Evolutionary conservation across 345 rosid genomes (phyloP).

Genomic region (Noccaea bulbosa): DNA sequence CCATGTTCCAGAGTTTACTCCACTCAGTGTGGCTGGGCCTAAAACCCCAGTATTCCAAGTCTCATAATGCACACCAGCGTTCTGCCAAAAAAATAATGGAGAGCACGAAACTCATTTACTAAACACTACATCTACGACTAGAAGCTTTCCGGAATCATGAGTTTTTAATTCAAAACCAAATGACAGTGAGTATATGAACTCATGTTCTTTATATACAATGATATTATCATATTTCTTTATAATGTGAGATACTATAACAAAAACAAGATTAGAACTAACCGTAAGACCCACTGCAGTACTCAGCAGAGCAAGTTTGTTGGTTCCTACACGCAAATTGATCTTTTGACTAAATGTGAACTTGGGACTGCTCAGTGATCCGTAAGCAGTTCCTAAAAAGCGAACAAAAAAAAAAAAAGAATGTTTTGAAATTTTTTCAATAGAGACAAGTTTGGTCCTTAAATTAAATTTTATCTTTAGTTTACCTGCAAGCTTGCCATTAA

Average conservation of each 20-base stretch:
- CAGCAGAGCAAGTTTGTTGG: constrained; percentile 72
- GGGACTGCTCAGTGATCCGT: constrained; percentile 55
- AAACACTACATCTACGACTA: too few relatives aligned
- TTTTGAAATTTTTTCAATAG: not conserved
- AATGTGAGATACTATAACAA: too few relatives aligned
- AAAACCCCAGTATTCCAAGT: constrained; percentile 66
- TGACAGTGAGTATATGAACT: too few relatives aligned
- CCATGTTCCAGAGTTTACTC: constrained; percentile 64
- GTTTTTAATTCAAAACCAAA: too few relatives aligned
- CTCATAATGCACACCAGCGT: constrained; percentile 76
- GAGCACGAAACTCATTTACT: not conserved
- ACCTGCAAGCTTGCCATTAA: constrained; percentile 81
- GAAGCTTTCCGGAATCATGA: too few relatives aligned
- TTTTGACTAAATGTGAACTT: constrained; percentile 63
- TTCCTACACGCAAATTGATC: constrained; percentile 67
- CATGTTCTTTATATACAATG: too few relatives aligned
- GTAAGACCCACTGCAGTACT: constrained; percentile 86
- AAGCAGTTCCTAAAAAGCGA: constrained; percentile 63
- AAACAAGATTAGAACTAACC: constrained; percentile 51
- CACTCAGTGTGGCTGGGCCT: constrained; percentile 68
- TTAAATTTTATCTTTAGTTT: not conserved
- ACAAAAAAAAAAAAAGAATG: constrained; percentile 3
- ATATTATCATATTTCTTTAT: too few relatives aligned
- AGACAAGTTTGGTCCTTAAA: not conserved
- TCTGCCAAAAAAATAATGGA: constrained; percentile 45